These are phyloP conservation scores for Echria macrotheca DNA, from an alignment of 495 filamentous ascomycete genomes.

Conservation along the genomic window DNA sequence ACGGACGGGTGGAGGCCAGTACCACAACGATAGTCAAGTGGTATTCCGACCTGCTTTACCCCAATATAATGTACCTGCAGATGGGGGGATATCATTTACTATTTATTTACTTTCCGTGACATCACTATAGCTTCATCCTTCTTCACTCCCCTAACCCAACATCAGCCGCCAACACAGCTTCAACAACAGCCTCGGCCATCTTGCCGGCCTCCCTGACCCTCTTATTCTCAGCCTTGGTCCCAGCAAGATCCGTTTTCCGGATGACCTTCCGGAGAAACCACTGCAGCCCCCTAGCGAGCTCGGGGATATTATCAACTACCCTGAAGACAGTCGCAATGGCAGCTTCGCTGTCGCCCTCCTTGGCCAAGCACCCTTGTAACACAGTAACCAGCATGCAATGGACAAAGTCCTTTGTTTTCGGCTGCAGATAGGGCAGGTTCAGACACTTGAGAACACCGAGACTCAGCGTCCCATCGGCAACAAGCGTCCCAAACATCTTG, in stretches of 20 bases:
- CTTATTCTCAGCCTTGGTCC: slow-evolving; percentile 53
- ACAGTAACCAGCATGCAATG: slow-evolving; percentile 74
- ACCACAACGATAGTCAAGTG: too few relatives aligned
- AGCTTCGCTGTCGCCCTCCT: slow-evolving; percentile 25
- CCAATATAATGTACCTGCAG: too few relatives aligned
- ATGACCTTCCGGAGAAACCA: slow-evolving; percentile 77
- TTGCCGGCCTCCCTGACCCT: slow-evolving; percentile 66
- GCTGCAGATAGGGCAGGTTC: slow-evolving; percentile 70
- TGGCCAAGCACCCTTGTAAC: slow-evolving; percentile 51
- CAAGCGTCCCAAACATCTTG: slow-evolving; percentile 72
- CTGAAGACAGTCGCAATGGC: slow-evolving; percentile 63
- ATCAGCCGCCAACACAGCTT: slow-evolving; percentile 36
- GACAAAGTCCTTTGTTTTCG: slow-evolving; percentile 68
- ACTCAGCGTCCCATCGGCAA: slow-evolving; percentile 59
- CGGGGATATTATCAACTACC: slow-evolving; percentile 51
- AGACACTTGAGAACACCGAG: slow-evolving; percentile 67
- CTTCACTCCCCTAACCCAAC: not conserved
- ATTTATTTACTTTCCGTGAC: not conserved
- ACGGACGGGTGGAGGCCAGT: too few relatives aligned
- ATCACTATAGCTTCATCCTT: not conserved
- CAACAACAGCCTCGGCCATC: slow-evolving; percentile 54
- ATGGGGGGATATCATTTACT: not conserved
- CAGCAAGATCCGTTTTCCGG: slow-evolving; percentile 64
- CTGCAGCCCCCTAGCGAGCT: slow-evolving; percentile 64
- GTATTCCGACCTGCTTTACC: too few relatives aligned